Percentiles rank a stretch among this genome's conserved stretches.
Evolutionary conservation across 73 alveolate species (phyloP).

Genomic region (Effrenium voratum): DNA sequence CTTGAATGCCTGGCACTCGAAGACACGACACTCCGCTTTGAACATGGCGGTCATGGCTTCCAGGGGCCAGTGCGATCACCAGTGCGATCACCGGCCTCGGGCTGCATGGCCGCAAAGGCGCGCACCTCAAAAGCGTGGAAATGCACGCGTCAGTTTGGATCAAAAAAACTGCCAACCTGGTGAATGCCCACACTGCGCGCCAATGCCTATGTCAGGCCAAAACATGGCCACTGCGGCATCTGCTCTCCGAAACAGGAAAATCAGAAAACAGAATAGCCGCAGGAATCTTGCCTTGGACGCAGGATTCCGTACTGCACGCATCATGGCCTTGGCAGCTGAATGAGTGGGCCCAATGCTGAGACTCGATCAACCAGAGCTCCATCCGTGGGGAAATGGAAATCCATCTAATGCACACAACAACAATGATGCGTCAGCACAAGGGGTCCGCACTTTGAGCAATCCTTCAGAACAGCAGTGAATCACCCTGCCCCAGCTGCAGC

Average conservation of each 20-base stretch:
- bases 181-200: neutral
- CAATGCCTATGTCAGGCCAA: neutral
- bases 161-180: neutral
- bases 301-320: constrained; percentile 81
- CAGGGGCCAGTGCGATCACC: neutral
- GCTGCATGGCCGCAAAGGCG: constrained; percentile 39
- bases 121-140: neutral
- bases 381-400: neutral
- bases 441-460: neutral
- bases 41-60: neutral
- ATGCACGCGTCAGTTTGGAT: neutral
- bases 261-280: neutral
- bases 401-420: neutral
- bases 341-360: neutral
- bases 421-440: too few relatives aligned
- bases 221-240: neutral
- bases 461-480: neutral
- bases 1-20: constrained; percentile 51
- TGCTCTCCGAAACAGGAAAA: neutral
- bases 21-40: neutral
- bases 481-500: neutral
- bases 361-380: neutral
- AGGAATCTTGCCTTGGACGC: constrained; percentile 14
- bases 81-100: neutral
- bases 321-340: constrained; percentile 17